phyloP scores from a whole-genome alignment of 345 rosid species.

The Nasturtium officinale region DNA sequence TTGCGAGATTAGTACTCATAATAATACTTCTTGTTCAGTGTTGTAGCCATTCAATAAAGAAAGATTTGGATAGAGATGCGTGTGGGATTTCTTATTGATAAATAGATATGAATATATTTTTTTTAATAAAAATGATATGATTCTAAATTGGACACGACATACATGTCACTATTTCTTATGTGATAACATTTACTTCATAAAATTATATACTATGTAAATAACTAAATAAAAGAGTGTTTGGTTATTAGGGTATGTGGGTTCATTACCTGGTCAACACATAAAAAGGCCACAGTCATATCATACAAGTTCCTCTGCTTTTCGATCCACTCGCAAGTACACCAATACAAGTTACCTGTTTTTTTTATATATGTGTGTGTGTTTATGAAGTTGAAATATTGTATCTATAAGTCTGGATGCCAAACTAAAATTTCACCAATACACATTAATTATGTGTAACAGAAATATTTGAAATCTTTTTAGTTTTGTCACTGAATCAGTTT shows the following conservation, averaged over 20 bases:
- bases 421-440: background rate
- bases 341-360: too few species aligned
- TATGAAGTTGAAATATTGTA: background rate
- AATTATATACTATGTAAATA: slow-evolving; percentile 20
- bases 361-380: background rate
- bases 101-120: slow-evolving; percentile 13
- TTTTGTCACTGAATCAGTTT: background rate
- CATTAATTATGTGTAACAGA: background rate
- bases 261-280: slow-evolving; percentile 39
- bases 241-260: slow-evolving; percentile 39
- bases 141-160: slow-evolving; percentile 47
- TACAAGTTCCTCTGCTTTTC: slow-evolving; percentile 25
- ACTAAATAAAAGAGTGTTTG: slow-evolving; percentile 33
- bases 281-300: slow-evolving; percentile 41
- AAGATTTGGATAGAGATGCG: slow-evolving; percentile 43
- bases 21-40: slow-evolving; percentile 28
- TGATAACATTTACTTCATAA: slow-evolving; percentile 34
- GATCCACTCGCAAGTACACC: slow-evolving; percentile 26
- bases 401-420: background rate
- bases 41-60: slow-evolving; percentile 40
- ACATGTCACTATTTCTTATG: slow-evolving; percentile 40
- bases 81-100: slow-evolving; percentile 39
- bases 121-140: slow-evolving; percentile 40
- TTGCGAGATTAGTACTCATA: slow-evolving; percentile 18
- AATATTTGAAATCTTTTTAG: background rate